These are phyloP conservation scores for Gremmenia infestans DNA, from an alignment of 2,329 filamentous ascomycete species.

Conservation along the genomic window DNA sequence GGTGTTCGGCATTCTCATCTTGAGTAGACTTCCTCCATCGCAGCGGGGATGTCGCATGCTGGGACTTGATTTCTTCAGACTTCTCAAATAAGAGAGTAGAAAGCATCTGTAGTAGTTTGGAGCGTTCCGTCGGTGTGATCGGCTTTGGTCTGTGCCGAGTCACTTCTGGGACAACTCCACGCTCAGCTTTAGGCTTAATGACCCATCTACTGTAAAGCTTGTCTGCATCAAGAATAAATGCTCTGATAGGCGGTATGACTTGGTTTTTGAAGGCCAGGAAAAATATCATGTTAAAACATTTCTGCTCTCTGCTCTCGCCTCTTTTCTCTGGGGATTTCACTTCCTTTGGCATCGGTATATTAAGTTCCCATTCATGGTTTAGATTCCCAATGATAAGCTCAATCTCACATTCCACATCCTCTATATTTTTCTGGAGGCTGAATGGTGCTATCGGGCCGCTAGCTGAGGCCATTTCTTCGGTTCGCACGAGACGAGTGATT, in stretches of 20 bases:
- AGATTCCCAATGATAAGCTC: constrained; percentile 4
- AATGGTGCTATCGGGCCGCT: background rate
- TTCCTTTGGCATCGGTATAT: background rate
- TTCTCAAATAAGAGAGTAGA: background rate
- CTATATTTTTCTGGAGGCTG: background rate
- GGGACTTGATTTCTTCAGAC: background rate
- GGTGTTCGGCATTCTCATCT: background rate
- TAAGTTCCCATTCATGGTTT: constrained; percentile 5
- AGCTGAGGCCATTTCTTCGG: background rate
- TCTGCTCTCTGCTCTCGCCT: background rate
- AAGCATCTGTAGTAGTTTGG: constrained; percentile 1
- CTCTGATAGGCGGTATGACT: background rate
- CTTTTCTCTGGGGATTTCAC: constrained; percentile 4
- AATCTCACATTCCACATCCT: background rate
- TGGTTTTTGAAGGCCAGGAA: constrained; percentile 5
- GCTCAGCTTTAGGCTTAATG: constrained; percentile 9
- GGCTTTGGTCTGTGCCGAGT: background rate
- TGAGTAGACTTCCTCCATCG: background rate
- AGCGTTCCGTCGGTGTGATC: background rate
- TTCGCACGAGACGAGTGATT: too few species aligned
- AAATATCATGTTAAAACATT: constrained; percentile 8
- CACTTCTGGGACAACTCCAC: constrained; percentile 7
- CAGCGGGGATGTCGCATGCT: background rate
- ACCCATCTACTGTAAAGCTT: constrained; percentile 6
- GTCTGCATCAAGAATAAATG: constrained; percentile 3